phyloP scores from a whole-genome alignment of 176 grass and related monocot species.

The Paspalum notatum region DNA sequence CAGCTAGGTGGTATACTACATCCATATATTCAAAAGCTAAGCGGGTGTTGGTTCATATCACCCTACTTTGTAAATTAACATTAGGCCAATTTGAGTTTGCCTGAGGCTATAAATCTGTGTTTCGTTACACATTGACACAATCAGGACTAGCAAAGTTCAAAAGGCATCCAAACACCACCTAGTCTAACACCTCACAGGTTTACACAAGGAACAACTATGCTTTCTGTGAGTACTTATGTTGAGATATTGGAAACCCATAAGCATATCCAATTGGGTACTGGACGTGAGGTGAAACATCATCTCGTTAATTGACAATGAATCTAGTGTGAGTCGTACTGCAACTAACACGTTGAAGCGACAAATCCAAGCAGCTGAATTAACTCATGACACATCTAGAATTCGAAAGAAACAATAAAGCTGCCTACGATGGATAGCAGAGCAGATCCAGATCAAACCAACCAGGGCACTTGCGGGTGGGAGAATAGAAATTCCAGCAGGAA shows the following conservation, averaged over 20 bases:
- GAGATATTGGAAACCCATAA: not conserved
- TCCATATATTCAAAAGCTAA: not conserved
- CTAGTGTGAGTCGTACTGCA: not conserved
- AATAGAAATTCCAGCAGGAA: conserved; percentile 1
- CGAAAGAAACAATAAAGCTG: not conserved
- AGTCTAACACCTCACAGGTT: not conserved
- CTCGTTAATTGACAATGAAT: too few relatives aligned
- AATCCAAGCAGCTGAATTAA: not conserved
- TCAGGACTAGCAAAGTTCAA: not conserved
- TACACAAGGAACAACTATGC: not conserved
- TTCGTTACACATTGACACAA: not conserved
- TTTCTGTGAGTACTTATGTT: not conserved
- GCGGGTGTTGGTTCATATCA: not conserved
- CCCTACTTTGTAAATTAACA: not conserved
- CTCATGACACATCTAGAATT: not conserved
- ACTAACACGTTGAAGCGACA: not conserved
- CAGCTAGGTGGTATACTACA: too few relatives aligned
- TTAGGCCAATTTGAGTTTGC: not conserved
- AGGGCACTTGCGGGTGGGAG: not conserved
- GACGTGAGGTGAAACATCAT: not conserved
- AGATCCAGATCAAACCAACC: not conserved
- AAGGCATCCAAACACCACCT: not conserved
- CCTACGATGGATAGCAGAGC: not conserved
- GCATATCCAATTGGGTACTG: not conserved
- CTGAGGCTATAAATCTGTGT: not conserved